Evolutionary conservation across 2,329 filamentous ascomycete genomes (phyloP).

Genomic region (Pezicula radicicola): DNA sequence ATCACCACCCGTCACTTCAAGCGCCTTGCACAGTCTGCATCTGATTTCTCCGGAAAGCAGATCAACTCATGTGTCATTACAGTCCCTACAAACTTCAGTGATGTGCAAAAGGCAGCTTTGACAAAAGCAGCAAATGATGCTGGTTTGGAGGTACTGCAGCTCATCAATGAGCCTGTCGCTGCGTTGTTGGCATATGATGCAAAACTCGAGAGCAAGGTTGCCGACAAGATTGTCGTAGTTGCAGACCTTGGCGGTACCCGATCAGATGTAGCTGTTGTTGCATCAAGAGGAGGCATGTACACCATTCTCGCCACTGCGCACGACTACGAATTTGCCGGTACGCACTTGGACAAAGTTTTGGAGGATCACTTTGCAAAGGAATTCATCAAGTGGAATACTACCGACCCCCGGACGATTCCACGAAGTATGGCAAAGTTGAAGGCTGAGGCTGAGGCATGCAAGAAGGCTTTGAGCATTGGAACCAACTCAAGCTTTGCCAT

Average conservation of each 20-base stretch:
- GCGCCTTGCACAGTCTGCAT: slow-evolving; percentile 77
- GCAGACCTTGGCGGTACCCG: slow-evolving; percentile 91
- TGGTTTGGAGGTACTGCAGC: slow-evolving; percentile 84
- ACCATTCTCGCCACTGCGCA: slow-evolving; percentile 90
- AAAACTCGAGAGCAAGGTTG: slow-evolving; percentile 66
- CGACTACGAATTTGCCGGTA: slow-evolving; percentile 90
- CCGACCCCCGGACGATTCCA: slow-evolving; percentile 79
- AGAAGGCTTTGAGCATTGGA: slow-evolving; percentile 87
- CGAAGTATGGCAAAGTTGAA: slow-evolving; percentile 88
- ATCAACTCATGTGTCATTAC: slow-evolving; percentile 95
- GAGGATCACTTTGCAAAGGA: slow-evolving; percentile 98
- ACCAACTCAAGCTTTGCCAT: slow-evolving; percentile 89
- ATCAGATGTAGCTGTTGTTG: slow-evolving; percentile 86
- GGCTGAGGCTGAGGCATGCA: slow-evolving; percentile 84
- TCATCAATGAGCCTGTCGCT: slow-evolving; percentile 88
- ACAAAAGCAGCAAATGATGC: slow-evolving; percentile 74
- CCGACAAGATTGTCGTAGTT: slow-evolving; percentile 89
- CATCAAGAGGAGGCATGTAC: slow-evolving; percentile 93
- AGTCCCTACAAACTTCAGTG: slow-evolving; percentile 88
- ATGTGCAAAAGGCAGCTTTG: slow-evolving; percentile 81
- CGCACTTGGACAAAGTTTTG: slow-evolving; percentile 82
- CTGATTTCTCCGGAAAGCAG: slow-evolving; percentile 87
- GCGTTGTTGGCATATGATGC: slow-evolving; percentile 90
- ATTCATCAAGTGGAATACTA: slow-evolving; percentile 90
- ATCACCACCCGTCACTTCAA: slow-evolving; percentile 81